These are phyloP conservation scores for Pneumocystis jirovecii DNA, from an alignment of 1,139 yeast species.

Conservation along the genomic window DNA sequence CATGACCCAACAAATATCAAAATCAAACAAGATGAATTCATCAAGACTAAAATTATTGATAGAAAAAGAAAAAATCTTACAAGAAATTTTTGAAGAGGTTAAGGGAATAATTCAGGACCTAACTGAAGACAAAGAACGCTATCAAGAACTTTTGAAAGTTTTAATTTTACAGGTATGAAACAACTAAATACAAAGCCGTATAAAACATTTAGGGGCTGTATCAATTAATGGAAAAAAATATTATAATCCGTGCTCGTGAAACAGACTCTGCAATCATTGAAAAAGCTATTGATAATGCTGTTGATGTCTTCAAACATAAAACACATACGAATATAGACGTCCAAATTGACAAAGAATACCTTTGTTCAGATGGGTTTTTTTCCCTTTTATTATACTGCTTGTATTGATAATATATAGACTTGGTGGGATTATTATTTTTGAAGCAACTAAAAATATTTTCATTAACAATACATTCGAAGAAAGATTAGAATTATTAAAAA, in stretches of 20 bases:
- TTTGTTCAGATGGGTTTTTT: conserved; percentile 36
- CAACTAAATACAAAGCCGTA: not conserved
- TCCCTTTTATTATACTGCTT: conserved; percentile 17
- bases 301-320: conserved; percentile 46
- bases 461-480: conserved; percentile 88
- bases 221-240: conserved; percentile 57
- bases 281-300: conserved; percentile 48
- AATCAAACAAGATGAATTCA: conserved; percentile 89
- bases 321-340: conserved; percentile 21
- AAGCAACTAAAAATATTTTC: conserved; percentile 66
- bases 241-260: conserved; percentile 53
- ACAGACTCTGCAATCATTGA: conserved; percentile 50
- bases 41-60: conserved; percentile 80
- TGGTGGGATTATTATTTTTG: conserved; percentile 72
- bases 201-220: conserved; percentile 29
- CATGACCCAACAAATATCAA: conserved; percentile 86
- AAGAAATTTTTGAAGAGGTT: conserved; percentile 58
- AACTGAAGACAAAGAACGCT: conserved; percentile 39
- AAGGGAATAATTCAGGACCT: conserved; percentile 44
- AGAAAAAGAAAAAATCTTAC: conserved; percentile 71
- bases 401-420: conserved; percentile 24
- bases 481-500: conserved; percentile 67
- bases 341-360: conserved; percentile 40
- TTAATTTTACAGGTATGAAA: conserved; percentile 53
- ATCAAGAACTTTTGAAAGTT: conserved; percentile 56